Conservation (phyloP, 2,329 filamentous ascomycete species). For the Penicillium oxalicum region DNA sequence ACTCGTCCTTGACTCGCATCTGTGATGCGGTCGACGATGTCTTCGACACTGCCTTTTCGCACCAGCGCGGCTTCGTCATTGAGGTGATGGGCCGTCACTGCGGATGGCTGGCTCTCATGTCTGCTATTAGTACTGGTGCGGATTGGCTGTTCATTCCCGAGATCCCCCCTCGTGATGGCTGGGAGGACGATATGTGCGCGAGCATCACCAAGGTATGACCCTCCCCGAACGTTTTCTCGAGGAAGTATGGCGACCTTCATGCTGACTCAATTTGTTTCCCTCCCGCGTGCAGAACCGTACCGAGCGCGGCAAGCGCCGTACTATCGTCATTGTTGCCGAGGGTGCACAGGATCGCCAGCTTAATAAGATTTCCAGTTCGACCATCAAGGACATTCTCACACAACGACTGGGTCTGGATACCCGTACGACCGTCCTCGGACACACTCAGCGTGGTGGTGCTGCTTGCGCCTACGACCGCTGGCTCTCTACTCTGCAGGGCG, state of each 20-base stretch:
- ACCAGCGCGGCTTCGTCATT: constrained; percentile 93
- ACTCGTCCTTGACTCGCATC: constrained; percentile 86
- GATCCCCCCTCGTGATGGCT: constrained; percentile 78
- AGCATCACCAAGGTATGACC: constrained; percentile 62
- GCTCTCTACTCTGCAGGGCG: constrained; percentile 85
- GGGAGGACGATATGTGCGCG: constrained; percentile 80
- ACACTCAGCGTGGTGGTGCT: constrained; percentile 91
- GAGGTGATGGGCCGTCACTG: constrained; percentile 99
- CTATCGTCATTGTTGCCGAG: constrained; percentile 95
- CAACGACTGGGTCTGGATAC: constrained; percentile 79
- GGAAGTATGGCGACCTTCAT: not conserved
- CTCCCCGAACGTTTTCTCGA: not conserved
- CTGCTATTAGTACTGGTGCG: constrained; percentile 87
- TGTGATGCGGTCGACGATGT: constrained; percentile 93
- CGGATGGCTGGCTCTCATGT: constrained; percentile 94
- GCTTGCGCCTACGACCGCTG: constrained; percentile 93
- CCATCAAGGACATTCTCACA: constrained; percentile 85
- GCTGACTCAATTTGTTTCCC: not conserved
- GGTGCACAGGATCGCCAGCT: constrained; percentile 81
- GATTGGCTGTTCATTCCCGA: constrained; percentile 98
- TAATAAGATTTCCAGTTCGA: constrained; percentile 71
- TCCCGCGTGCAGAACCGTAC: constrained; percentile 60
- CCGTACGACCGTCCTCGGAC: constrained; percentile 86
- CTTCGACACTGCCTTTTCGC: constrained; percentile 89
- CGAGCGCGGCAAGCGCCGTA: constrained; percentile 82